A percentile compares a stretch with the other conserved stretches of the same genome.
These are phyloP conservation scores for Paecilomyces fulvus DNA, from an alignment of 2,329 filamentous ascomycete species.

Conservation along the genomic window DNA sequence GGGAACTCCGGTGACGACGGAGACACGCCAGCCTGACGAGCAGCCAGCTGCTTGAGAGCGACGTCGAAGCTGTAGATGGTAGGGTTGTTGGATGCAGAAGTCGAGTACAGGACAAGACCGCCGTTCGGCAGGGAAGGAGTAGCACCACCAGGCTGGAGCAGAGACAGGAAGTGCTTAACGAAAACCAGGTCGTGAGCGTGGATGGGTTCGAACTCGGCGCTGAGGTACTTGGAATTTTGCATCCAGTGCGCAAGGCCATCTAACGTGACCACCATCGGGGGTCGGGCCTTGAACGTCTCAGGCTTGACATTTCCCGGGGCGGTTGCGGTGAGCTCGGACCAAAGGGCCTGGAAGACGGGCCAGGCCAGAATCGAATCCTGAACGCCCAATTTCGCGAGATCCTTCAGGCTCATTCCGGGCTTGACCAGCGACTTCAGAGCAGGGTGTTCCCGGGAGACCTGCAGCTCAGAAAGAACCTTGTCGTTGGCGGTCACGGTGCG, in stretches of 20 bases:
- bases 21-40: slow-evolving; percentile 31
- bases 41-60: slow-evolving; percentile 47
- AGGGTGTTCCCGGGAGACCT: slow-evolving; percentile 46
- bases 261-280: slow-evolving; percentile 63
- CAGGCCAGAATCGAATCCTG: slow-evolving; percentile 70
- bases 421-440: slow-evolving; percentile 53
- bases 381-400: slow-evolving; percentile 60
- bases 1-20: slow-evolving; percentile 34
- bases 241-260: slow-evolving; percentile 80
- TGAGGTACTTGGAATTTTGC: slow-evolving; percentile 66
- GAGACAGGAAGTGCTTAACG: slow-evolving; percentile 64
- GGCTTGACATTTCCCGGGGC: slow-evolving; percentile 33
- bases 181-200: slow-evolving; percentile 80
- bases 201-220: slow-evolving; percentile 60
- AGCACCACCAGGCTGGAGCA: slow-evolving; percentile 43
- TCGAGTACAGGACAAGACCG: slow-evolving; percentile 68
- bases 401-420: slow-evolving; percentile 52
- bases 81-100: slow-evolving; percentile 62
- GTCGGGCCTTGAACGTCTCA: slow-evolving; percentile 40
- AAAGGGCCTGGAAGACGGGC: slow-evolving; percentile 71
- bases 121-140: slow-evolving; percentile 54
- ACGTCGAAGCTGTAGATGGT: slow-evolving; percentile 59
- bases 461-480: slow-evolving; percentile 48
- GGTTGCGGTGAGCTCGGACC: slow-evolving; percentile 62
- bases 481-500: slow-evolving; percentile 66